These are phyloP conservation scores for Nigrograna mackinnonii DNA, from an alignment of 2,329 filamentous ascomycete genomes.

Conservation along the genomic window DNA sequence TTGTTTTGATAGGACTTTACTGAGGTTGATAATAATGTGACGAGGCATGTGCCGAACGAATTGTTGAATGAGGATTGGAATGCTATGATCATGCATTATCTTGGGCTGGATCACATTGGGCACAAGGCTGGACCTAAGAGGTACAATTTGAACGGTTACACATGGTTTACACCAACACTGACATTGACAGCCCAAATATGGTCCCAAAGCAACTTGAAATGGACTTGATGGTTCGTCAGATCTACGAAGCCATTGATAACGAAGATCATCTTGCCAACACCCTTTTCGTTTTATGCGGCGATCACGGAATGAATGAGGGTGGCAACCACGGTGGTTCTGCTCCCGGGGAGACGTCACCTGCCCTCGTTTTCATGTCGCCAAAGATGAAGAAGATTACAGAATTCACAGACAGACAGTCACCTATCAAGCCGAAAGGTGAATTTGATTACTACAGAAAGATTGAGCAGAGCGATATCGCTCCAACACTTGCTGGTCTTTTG, in stretches of 20 bases:
- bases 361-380: slow-evolving; percentile 87
- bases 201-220: slow-evolving; percentile 90
- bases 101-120: slow-evolving; percentile 95
- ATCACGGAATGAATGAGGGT: slow-evolving; percentile 99
- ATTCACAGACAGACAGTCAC: slow-evolving; percentile 44
- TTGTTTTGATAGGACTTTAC: slow-evolving; percentile 75
- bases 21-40: slow-evolving; percentile 97
- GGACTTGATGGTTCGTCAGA: slow-evolving; percentile 76
- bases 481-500: slow-evolving; percentile 82
- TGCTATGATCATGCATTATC: slow-evolving; percentile 90
- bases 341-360: slow-evolving; percentile 90
- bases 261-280: slow-evolving; percentile 74
- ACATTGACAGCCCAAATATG: slow-evolving; percentile 75
- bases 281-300: slow-evolving; percentile 83
- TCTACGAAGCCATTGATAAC: slow-evolving; percentile 76
- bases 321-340: slow-evolving; percentile 96
- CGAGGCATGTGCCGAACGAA: slow-evolving; percentile 80
- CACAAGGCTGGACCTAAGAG: slow-evolving; percentile 91
- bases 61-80: slow-evolving; percentile 82
- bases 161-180: slow-evolving; percentile 3
- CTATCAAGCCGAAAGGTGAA: slow-evolving; percentile 64
- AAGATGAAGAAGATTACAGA: slow-evolving; percentile 67
- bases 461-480: slow-evolving; percentile 94
- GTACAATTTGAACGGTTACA: slow-evolving; percentile 44
- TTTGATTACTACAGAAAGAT: slow-evolving; percentile 83